A percentile compares a stretch with the other conserved stretches of the same genome.
Conservation (phyloP, 129 eudicot species). For the Rutidosis leptorrhynchoides region DNA sequence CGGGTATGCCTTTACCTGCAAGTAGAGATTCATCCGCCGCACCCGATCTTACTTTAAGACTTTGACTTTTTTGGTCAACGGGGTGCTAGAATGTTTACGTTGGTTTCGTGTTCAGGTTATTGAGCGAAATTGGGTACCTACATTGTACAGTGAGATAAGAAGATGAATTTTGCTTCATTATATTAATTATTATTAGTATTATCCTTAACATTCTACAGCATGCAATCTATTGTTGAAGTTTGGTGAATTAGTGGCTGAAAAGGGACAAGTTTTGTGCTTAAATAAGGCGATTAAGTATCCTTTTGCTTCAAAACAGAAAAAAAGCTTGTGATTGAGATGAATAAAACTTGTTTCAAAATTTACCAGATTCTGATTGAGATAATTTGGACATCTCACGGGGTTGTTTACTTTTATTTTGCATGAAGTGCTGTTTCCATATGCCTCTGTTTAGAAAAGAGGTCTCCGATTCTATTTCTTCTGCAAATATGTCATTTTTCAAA, state of each 20-base stretch:
- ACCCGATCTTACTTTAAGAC: slow-evolving; percentile 79
- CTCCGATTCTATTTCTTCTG: too few species aligned
- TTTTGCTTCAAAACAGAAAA: not conserved
- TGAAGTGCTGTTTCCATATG: too few species aligned
- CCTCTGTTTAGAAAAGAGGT: too few species aligned
- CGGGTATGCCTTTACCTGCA: slow-evolving; percentile 35
- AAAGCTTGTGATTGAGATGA: not conserved
- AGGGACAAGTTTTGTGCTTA: not conserved
- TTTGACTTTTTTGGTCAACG: slow-evolving; percentile 32
- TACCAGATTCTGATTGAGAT: not conserved
- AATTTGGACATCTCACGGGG: not conserved
- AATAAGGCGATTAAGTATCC: not conserved
- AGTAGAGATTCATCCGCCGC: slow-evolving; percentile 38
- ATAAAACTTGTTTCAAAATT: not conserved
- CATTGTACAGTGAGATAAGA: slow-evolving; percentile 42
- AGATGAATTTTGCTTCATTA: slow-evolving; percentile 31
- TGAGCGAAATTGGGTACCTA: slow-evolving; percentile 18
- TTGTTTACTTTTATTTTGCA: too few species aligned
- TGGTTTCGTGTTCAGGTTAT: slow-evolving; percentile 19
- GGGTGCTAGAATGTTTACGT: slow-evolving; percentile 5
- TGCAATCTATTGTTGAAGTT: slow-evolving; percentile 13
- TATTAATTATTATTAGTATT: slow-evolving; percentile 27
- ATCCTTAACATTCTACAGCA: slow-evolving; percentile 21
- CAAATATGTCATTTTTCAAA: too few species aligned
- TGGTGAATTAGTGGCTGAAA: not conserved